Evolutionary conservation across 1,284 basidiomycete genomes (phyloP).

Genomic region (Xerocomus amazonicus): DNA sequence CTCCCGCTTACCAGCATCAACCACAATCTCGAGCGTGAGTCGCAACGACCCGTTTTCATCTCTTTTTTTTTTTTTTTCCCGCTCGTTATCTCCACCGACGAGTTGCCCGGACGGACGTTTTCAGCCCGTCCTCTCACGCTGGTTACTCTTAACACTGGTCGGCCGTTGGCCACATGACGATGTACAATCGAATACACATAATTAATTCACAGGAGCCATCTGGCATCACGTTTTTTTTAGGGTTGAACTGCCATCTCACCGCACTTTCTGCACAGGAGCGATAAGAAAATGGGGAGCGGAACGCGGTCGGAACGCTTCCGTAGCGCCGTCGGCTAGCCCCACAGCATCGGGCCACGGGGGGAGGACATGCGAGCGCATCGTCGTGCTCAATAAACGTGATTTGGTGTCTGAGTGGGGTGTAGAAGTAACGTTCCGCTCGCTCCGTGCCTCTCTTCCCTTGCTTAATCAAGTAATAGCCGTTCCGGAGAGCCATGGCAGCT

Average conservation of each 20-base stretch:
- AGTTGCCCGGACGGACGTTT: conserved; percentile 1
- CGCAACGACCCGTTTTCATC: no score
- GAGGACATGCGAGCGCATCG: conserved; percentile 72
- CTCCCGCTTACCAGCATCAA: conserved; percentile 95
- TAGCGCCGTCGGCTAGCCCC: conserved; percentile 26
- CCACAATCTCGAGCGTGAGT: conserved; percentile 75
- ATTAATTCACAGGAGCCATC: conserved; percentile 5
- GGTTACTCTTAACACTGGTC: conserved; percentile 9
- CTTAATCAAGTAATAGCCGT: conserved; percentile 48
- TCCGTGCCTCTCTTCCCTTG: conserved; percentile 5
- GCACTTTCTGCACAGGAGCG: conserved; percentile 41
- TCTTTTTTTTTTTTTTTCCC: background rate
- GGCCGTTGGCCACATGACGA: conserved; percentile 12
- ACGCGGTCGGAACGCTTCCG: conserved; percentile 49
- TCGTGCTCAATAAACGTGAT: conserved; percentile 94
- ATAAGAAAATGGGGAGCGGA: conserved; percentile 62
- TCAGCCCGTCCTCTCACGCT: conserved; percentile 21
- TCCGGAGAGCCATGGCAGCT: conserved; percentile 60
- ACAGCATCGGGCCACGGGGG: conserved; percentile 23
- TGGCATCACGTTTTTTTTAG: conserved; percentile 14
- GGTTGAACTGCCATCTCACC: conserved; percentile 20
- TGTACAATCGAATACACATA: conserved; percentile 9
- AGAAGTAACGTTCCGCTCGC: conserved; percentile 52
- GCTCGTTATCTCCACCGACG: conserved; percentile 5
- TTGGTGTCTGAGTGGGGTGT: conserved; percentile 84